Conservation (phyloP, 495 filamentous ascomycete genomes). For the Extremus antarcticus region DNA sequence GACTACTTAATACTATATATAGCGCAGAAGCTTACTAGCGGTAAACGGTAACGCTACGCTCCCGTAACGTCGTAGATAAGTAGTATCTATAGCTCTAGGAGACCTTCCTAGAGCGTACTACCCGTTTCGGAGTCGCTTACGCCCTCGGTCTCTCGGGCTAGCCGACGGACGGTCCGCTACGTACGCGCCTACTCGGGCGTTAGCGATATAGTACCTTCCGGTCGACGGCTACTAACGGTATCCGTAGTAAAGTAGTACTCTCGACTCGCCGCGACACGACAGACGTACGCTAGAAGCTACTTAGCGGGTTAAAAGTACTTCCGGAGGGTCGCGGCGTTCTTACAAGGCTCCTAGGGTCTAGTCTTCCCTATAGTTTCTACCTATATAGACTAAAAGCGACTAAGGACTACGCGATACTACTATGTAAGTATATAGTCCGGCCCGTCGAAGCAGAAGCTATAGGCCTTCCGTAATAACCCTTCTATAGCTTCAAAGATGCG, state of each 20-base stretch:
- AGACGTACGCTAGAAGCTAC: not conserved
- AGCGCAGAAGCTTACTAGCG: slow-evolving; percentile 5
- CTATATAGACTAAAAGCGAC: slow-evolving; percentile 1
- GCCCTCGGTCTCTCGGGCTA: not conserved
- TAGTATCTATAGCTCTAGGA: slow-evolving; percentile 5
- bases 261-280: not conserved
- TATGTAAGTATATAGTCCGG: slow-evolving; percentile 1
- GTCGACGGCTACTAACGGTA: not conserved
- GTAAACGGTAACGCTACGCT: slow-evolving; percentile 1
- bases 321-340: not conserved
- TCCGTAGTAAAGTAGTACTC: not conserved
- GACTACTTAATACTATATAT: slow-evolving; percentile 5
- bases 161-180: not conserved
- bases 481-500: not conserved
- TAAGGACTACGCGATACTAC: not conserved
- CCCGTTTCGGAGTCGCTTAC: too few relatives aligned
- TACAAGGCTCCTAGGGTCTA: not conserved
- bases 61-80: not conserved
- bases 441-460: slow-evolving; percentile 2
- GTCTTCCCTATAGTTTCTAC: not conserved
- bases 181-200: not conserved
- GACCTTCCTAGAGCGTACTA: too few relatives aligned
- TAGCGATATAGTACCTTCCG: not conserved
- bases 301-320: not conserved
- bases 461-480: not conserved